Conservation (phyloP, 2,329 filamentous ascomycete species). For the Orbilia quercus region DNA sequence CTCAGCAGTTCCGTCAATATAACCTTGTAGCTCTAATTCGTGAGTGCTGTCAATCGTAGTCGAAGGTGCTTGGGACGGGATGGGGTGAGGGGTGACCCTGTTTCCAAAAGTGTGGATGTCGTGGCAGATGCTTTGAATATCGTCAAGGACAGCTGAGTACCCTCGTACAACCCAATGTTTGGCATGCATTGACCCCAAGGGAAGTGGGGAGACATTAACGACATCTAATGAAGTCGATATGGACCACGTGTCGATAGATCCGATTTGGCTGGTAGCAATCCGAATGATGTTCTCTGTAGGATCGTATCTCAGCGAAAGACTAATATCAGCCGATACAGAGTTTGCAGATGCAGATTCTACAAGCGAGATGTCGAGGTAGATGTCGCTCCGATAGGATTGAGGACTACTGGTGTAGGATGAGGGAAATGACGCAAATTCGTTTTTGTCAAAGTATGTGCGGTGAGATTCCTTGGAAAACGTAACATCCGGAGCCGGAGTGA, state of each 20-base stretch:
- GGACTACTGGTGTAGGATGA: not conserved
- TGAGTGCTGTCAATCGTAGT: not conserved
- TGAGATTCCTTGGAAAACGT: too few species aligned
- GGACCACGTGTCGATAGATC: constrained; percentile 26
- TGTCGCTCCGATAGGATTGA: not conserved
- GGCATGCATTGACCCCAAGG: not conserved
- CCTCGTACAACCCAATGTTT: constrained; percentile 6
- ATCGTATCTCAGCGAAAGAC: constrained; percentile 17
- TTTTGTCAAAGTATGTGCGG: too few species aligned
- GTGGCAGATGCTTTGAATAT: not conserved
- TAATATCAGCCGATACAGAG: not conserved
- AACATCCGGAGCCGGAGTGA: too few species aligned
- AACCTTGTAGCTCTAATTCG: constrained; percentile 7
- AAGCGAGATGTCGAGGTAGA: constrained; percentile 8
- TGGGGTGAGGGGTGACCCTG: not conserved
- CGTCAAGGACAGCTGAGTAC: constrained; percentile 4
- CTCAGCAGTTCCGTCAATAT: not conserved
- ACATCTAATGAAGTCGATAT: constrained; percentile 7
- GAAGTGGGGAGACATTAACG: constrained; percentile 24
- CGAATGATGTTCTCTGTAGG: not conserved
- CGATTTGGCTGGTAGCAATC: constrained; percentile 5
- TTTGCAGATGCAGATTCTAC: constrained; percentile 7
- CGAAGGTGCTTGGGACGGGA: not conserved
- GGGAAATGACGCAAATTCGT: not conserved
- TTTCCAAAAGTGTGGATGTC: not conserved